A percentile compares a stretch with the other conserved stretches of the same genome.
These are phyloP conservation scores for Auricularia cornea DNA, from an alignment of 768 basidiomycete species.

Conservation along the genomic window DNA sequence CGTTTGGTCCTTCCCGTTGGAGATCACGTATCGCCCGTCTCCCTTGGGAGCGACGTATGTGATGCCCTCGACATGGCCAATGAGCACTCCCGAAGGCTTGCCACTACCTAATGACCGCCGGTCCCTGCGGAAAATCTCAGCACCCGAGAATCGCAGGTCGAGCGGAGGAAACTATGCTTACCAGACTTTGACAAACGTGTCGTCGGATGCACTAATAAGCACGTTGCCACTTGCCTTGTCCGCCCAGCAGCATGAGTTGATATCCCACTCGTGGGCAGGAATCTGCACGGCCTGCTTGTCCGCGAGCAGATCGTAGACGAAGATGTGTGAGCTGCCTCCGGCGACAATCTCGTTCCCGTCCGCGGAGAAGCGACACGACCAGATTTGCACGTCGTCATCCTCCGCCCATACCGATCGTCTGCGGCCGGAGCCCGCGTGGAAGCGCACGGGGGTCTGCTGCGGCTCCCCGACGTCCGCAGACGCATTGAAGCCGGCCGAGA, in stretches of 20 bases:
- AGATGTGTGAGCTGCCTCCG: conserved; percentile 61
- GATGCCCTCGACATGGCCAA: conserved; percentile 94
- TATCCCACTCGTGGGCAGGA: conserved; percentile 78
- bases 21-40: conserved; percentile 90
- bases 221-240: conserved; percentile 89
- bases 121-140: conserved; percentile 32
- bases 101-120: conserved; percentile 39
- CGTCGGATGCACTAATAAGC: conserved; percentile 91
- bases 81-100: conserved; percentile 86
- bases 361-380: conserved; percentile 92
- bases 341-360: conserved; percentile 95
- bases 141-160: background rate
- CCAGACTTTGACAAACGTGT: conserved; percentile 94
- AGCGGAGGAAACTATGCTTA: conserved; percentile 27
- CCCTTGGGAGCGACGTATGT: conserved; percentile 94
- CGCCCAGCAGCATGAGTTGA: conserved; percentile 95
- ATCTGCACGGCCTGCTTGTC: conserved; percentile 77
- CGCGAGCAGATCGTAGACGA: conserved; percentile 87
- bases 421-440: conserved; percentile 21
- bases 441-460: conserved; percentile 52
- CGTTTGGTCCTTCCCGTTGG: conserved; percentile 94
- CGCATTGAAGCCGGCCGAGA: conserved; percentile 68
- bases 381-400: conserved; percentile 59
- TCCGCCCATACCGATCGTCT: conserved; percentile 16
- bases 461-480: conserved; percentile 59